Evolutionary conservation across 2,329 filamentous ascomycete genomes (phyloP).

Genomic region (Hypoxylon sp.): DNA sequence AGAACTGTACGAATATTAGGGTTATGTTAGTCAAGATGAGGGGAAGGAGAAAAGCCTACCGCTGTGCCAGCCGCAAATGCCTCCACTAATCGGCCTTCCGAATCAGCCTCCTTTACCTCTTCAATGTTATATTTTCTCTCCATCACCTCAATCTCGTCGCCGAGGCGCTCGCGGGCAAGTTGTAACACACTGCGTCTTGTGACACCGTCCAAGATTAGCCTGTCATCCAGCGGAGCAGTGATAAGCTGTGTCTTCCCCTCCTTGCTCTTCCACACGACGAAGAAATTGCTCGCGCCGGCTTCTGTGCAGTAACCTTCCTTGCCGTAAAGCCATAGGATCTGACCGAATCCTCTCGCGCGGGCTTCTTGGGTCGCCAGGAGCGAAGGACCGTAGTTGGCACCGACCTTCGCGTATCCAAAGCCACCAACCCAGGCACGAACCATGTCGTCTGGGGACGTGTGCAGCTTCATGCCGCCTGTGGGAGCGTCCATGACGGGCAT

Average conservation of each 20-base stretch:
- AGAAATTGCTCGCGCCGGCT: slow-evolving; percentile 92
- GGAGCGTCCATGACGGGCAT: slow-evolving; percentile 66
- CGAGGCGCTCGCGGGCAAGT: slow-evolving; percentile 70
- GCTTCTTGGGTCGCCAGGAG: slow-evolving; percentile 82
- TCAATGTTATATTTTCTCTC: slow-evolving; percentile 85
- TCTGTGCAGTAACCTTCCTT: slow-evolving; percentile 82
- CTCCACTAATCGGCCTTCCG: slow-evolving; percentile 82
- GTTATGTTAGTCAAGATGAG: neutral
- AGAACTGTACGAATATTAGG: slow-evolving; percentile 61
- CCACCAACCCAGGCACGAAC: slow-evolving; percentile 93
- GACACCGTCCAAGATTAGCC: slow-evolving; percentile 86
- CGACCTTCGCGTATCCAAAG: slow-evolving; percentile 90
- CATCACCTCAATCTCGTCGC: slow-evolving; percentile 71
- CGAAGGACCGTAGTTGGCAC: slow-evolving; percentile 90
- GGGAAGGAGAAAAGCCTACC: slow-evolving; percentile 57
- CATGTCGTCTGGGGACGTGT: slow-evolving; percentile 82
- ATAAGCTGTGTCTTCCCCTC: slow-evolving; percentile 74
- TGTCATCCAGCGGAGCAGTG: slow-evolving; percentile 83
- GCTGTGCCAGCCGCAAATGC: slow-evolving; percentile 89
- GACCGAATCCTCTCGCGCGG: slow-evolving; percentile 76
- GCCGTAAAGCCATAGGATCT: slow-evolving; percentile 95
- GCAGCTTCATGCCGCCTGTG: slow-evolving; percentile 71
- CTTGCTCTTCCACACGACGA: slow-evolving; percentile 77
- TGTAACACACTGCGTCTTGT: slow-evolving; percentile 84
- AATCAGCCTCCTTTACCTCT: slow-evolving; percentile 75